Percentiles rank a stretch among this genome's conserved stretches.
Evolutionary conservation across 2,329 filamentous ascomycete species (phyloP).

Genomic region (Colletotrichum ledebouriae): DNA sequence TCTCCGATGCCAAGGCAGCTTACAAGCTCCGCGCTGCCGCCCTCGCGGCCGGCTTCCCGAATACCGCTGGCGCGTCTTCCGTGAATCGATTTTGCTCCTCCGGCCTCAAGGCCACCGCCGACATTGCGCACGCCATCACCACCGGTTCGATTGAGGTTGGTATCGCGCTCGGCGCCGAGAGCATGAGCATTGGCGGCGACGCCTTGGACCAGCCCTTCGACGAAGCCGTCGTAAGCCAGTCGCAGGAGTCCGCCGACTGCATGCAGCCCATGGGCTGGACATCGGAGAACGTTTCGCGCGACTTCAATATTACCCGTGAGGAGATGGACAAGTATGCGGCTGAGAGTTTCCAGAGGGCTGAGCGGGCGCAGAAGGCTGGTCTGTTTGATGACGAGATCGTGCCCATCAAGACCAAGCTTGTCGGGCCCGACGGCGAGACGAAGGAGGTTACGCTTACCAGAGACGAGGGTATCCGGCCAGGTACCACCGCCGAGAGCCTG

Average conservation of each 20-base stretch:
- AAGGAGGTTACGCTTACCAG: constrained; percentile 83
- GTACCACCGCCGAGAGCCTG: constrained; percentile 87
- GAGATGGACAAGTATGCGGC: constrained; percentile 87
- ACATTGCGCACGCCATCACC: constrained; percentile 90
- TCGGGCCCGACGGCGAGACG: constrained; percentile 84
- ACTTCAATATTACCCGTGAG: constrained; percentile 87
- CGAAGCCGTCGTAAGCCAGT: constrained; percentile 76
- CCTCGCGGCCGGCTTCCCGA: constrained; percentile 93
- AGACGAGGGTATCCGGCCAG: constrained; percentile 92
- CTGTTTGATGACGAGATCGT: constrained; percentile 95
- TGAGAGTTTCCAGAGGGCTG: constrained; percentile 89
- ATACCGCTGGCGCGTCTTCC: constrained; percentile 84
- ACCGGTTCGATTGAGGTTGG: constrained; percentile 87
- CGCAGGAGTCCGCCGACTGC: constrained; percentile 86
- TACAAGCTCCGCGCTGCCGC: constrained; percentile 92
- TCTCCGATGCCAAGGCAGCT: constrained; percentile 86
- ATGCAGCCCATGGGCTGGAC: constrained; percentile 98
- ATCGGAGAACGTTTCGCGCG: constrained; percentile 92
- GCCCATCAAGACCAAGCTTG: constrained; percentile 84
- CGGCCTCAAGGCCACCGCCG: constrained; percentile 93
- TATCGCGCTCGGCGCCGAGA: constrained; percentile 88
- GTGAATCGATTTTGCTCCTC: constrained; percentile 98
- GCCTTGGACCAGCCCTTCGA: constrained; percentile 80
- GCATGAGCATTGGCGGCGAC: constrained; percentile 84
- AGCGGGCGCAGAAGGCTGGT: constrained; percentile 89